These are phyloP conservation scores for Epichloe bromicola DNA, from an alignment of 2,329 filamentous ascomycete species.

Conservation along the genomic window DNA sequence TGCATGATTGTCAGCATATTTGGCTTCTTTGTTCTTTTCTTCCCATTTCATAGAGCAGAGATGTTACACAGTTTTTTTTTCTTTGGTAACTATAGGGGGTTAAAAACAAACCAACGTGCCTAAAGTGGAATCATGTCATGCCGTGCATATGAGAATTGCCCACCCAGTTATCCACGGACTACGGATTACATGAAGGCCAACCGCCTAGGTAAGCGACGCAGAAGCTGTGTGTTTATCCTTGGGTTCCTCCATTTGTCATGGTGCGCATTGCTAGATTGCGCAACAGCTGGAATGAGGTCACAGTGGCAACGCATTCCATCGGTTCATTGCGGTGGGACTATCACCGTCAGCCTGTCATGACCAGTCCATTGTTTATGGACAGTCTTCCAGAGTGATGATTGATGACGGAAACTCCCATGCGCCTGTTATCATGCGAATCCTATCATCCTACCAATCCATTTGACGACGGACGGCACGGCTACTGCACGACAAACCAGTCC, in stretches of 20 bases:
- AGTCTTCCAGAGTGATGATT: not conserved
- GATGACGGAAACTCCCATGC: not conserved
- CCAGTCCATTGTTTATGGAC: constrained; percentile 1
- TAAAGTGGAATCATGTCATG: not conserved
- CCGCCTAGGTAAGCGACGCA: too few species aligned
- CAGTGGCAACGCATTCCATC: constrained; percentile 27
- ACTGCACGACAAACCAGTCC: not conserved
- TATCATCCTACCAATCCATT: not conserved
- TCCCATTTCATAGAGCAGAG: constrained; percentile 17
- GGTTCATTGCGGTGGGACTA: constrained; percentile 12
- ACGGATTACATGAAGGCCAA: too few species aligned
- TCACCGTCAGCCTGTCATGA: not conserved
- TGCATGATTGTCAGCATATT: constrained; percentile 23
- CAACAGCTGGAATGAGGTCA: constrained; percentile 22
- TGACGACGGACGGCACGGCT: not conserved
- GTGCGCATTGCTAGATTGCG: constrained; percentile 3
- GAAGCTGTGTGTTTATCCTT: too few species aligned
- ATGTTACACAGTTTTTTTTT: constrained; percentile 15
- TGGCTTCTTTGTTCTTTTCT: constrained; percentile 13
- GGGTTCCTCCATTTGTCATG: constrained; percentile 3
- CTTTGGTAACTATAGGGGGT: constrained; percentile 21
- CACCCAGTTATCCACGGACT: too few species aligned
- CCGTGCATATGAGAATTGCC: not conserved
- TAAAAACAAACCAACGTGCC: constrained; percentile 8
- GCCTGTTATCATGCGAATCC: not conserved